Evolutionary conservation across 1,284 basidiomycete species (phyloP).

Genomic region (Xerocomus amazonicus): DNA sequence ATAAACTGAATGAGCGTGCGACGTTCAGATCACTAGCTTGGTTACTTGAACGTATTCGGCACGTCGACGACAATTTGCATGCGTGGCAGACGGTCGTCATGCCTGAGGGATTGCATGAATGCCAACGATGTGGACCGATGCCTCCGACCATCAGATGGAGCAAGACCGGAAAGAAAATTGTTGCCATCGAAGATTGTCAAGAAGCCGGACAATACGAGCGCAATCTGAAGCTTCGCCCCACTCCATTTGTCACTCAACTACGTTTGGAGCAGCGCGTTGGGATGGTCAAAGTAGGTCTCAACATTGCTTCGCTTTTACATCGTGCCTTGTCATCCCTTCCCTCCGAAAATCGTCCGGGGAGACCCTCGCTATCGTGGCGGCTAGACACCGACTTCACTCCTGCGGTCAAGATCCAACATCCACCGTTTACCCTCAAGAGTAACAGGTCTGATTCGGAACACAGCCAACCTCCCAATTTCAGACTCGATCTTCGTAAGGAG

Average conservation of each 20-base stretch:
- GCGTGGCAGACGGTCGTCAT: constrained; percentile 55
- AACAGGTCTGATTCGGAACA: constrained; percentile 79
- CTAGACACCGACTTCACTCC: constrained; percentile 77
- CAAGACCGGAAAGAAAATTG: constrained; percentile 54
- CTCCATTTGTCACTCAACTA: constrained; percentile 85
- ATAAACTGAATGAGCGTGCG: constrained; percentile 79
- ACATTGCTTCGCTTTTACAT: constrained; percentile 84
- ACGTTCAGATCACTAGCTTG: constrained; percentile 82
- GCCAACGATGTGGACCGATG: constrained; percentile 76
- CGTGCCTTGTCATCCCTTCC: constrained; percentile 84
- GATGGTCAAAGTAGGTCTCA: constrained; percentile 81
- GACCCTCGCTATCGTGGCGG: constrained; percentile 70
- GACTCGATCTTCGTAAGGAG: constrained; percentile 70
- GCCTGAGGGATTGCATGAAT: constrained; percentile 43
- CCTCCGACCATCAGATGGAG: constrained; percentile 77
- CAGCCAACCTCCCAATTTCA: constrained; percentile 76
- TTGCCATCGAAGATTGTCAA: constrained; percentile 76
- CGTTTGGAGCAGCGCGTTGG: constrained; percentile 69
- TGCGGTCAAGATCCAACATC: constrained; percentile 55
- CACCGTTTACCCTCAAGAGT: constrained; percentile 69
- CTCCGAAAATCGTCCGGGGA: constrained; percentile 45
- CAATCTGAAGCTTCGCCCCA: constrained; percentile 82
- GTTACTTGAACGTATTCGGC: constrained; percentile 80
- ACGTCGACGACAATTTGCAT: constrained; percentile 60
- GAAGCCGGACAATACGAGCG: constrained; percentile 87